Base-by-base conservation (phyloP, 495 filamentous ascomycete species). In the Patellaria atrata region DNA sequence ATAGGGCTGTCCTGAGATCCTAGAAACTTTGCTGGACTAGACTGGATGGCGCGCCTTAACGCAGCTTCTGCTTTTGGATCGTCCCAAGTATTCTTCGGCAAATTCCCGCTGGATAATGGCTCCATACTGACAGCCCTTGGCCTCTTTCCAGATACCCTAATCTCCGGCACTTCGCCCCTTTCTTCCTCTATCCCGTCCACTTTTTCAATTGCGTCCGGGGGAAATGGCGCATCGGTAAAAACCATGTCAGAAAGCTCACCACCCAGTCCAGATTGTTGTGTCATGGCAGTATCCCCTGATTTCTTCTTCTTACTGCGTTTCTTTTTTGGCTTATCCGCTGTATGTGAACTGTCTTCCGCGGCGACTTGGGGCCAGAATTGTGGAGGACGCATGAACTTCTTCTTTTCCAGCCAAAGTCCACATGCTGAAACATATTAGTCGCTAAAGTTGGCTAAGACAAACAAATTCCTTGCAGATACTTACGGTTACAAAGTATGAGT, bases 391-490 rank as follows among this genome's bases (percentile, higher is more conserved):
- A 92, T 92, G 19, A 54, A 63, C 50, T 80, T 84, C 51, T 77
- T 81, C 45, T 92, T 94, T 26, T 75, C 71, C 38, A 94, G 70
- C 85, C 84, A 97, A 21, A 97, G 68, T 10, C 89, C 89, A 48
- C 89, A 97, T 45, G 89, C 71, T 73, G 32, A 15, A n/a, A n/a
- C n/a, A n/a, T n/a, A n/a, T n/a, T n/a, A n/a, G n/a, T n/a, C n/a
- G n/a, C n/a, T 23, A 21, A 37, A 27, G 13, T 22, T 29, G 33
- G 43, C 60, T 41, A 59, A 8, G 20, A 16, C 10, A 31, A 14
- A 5, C 12, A 10, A 14, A 31, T 11, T n/a, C 3, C 10, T 5
- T 34, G 13, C 3, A 13, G 11, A 24, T 18, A 38, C 74, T 72
- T 61, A 79, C 74, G 85, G 58, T 97, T 97, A 62, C 89, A 97